These are phyloP conservation scores for Penicillium verhagenii DNA, from an alignment of 495 filamentous ascomycete species.

Conservation along the genomic window DNA sequence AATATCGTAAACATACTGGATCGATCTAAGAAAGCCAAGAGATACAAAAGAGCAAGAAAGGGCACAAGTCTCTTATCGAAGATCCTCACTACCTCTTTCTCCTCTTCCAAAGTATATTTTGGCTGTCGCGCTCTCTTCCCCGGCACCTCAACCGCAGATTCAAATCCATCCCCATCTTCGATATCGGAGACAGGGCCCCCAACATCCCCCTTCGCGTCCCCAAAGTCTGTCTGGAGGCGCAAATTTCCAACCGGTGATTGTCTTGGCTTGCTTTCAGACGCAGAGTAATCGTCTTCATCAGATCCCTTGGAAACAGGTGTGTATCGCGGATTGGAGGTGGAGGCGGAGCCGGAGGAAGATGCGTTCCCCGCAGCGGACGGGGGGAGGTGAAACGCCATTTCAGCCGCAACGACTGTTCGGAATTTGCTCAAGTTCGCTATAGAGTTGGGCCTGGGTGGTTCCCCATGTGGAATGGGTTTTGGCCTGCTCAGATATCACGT, in stretches of 20 bases:
- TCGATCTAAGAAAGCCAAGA: slow-evolving; percentile 77
- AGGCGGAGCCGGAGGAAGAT: slow-evolving; percentile 28
- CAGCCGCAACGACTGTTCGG: not conserved
- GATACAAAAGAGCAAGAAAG: slow-evolving; percentile 78
- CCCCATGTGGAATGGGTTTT: not conserved
- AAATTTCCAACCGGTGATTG: slow-evolving; percentile 23
- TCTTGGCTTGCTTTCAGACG: not conserved
- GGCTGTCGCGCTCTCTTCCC: slow-evolving; percentile 15
- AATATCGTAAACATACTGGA: slow-evolving; percentile 55
- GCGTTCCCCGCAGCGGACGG: slow-evolving; percentile 28
- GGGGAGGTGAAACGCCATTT: slow-evolving; percentile 29
- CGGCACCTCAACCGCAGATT: slow-evolving; percentile 32
- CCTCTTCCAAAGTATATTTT: slow-evolving; percentile 72
- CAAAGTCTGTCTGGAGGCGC: slow-evolving; percentile 40
- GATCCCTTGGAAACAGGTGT: slow-evolving; percentile 39
- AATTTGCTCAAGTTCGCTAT: not conserved
- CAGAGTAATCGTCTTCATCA: slow-evolving; percentile 19
- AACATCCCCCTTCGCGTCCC: slow-evolving; percentile 8
- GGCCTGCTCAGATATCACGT: not conserved
- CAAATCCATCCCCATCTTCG: slow-evolving; percentile 27
- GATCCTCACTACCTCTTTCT: slow-evolving; percentile 65
- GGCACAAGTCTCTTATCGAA: slow-evolving; percentile 75
- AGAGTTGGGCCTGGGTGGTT: no score
- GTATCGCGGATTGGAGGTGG: slow-evolving; percentile 32
- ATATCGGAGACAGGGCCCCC: slow-evolving; percentile 23